Conservation (phyloP, 2,329 filamentous ascomycete genomes). For the Hortaea sp. region DNA sequence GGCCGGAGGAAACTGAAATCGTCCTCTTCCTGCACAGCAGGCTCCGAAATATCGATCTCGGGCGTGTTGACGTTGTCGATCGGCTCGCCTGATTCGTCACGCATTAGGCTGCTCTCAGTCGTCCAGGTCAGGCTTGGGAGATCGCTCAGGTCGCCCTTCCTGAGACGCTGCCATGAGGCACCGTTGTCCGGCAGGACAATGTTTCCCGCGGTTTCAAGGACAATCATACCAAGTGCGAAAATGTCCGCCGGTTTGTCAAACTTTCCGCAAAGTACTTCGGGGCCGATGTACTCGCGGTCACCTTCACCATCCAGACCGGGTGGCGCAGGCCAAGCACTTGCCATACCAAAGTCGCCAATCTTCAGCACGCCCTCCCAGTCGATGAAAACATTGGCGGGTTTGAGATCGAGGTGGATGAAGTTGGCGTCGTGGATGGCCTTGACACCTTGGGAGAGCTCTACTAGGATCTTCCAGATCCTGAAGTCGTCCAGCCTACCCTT, state of each 20-base stretch:
- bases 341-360: slow-evolving; percentile 79
- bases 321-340: slow-evolving; percentile 66
- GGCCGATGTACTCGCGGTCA: slow-evolving; percentile 91
- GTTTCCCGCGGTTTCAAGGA: slow-evolving; percentile 89
- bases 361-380: slow-evolving; percentile 73
- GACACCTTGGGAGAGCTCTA: slow-evolving; percentile 72
- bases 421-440: slow-evolving; percentile 82
- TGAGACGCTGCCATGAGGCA: slow-evolving; percentile 77
- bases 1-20: slow-evolving; percentile 29
- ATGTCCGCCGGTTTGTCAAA: slow-evolving; percentile 89
- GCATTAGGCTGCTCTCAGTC: slow-evolving; percentile 56
- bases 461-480: slow-evolving; percentile 93
- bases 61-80: slow-evolving; percentile 25
- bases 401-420: slow-evolving; percentile 77
- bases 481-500: slow-evolving; percentile 91
- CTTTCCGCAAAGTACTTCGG: slow-evolving; percentile 76
- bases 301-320: slow-evolving; percentile 79
- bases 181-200: slow-evolving; percentile 91
- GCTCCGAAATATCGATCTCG: slow-evolving; percentile 17
- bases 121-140: slow-evolving; percentile 81
- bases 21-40: slow-evolving; percentile 25
- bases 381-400: slow-evolving; percentile 76
- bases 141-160: slow-evolving; percentile 80
- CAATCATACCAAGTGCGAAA: slow-evolving; percentile 87
- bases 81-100: slow-evolving; percentile 64